Evolutionary conservation across 257 asterid genomes (phyloP), one percentile per base, ranked within the genome.

Genomic region (Petunia secreta): DNA sequence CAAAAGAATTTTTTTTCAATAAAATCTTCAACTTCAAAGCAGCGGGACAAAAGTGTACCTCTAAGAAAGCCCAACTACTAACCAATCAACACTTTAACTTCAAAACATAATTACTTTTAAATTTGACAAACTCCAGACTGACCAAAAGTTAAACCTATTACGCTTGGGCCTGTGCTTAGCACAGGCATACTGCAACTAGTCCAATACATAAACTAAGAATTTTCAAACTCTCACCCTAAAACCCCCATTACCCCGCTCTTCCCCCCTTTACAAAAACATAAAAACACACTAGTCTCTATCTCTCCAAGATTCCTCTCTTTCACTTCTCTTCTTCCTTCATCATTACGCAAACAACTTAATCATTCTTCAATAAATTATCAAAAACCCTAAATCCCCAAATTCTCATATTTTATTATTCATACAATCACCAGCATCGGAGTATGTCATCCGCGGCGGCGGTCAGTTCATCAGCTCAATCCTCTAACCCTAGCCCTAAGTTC

Each of bases 391-490:
- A 52, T 52, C 15, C 15, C 5, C 57, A 10, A 52, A 52, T 52
- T 52, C 5, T 13, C 57, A 4, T 25, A 52, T 52, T 52, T 52
- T 0, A 52, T 52, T 60, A 25, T 25, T 25, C 25, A 25, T 25
- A 25, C 25, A 25, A 11, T 10, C 15, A 25, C 46, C 13, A 7
- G 11, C 79, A 6, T 8, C 6, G 37, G 68, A 44, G 63, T 4
- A 84, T 80, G 86, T 80, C 86, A 53, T 68, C 84, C 66, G 84
- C 82, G 11, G 80, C 76, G 4, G 75, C 80, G 41, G 77, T 41
- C 60, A 37, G 54, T 87, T 63, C 87, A 78, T 1, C 69, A 66
- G 75, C 82, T 8, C 88, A 78, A 82, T 81, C 80, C 84, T 82
- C 85, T 41, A 78, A 82, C 62, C 64, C 88, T 75, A 81, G 59